These are phyloP conservation scores for Pythium oligandrum DNA, from an alignment of 352 stramenopile genomes.

Conservation along the genomic window DNA sequence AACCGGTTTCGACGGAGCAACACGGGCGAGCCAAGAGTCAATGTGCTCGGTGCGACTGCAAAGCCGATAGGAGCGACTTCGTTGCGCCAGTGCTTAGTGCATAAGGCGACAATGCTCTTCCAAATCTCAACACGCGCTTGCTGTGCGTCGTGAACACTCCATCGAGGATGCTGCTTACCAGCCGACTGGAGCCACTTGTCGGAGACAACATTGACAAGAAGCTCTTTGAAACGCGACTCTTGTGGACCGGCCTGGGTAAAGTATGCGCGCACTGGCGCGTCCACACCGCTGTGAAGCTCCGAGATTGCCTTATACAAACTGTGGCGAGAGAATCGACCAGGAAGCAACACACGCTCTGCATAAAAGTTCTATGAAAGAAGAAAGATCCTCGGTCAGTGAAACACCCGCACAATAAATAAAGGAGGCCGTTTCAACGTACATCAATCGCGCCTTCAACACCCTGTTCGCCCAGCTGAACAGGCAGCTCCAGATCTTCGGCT, in stretches of 20 bases:
- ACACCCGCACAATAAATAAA: not conserved
- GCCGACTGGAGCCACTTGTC: slow-evolving; percentile 28
- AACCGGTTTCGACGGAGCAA: slow-evolving; percentile 65
- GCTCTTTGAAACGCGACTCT: slow-evolving; percentile 60
- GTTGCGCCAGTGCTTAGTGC: slow-evolving; percentile 63
- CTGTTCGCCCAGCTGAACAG: slow-evolving; percentile 51
- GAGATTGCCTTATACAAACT: slow-evolving; percentile 57
- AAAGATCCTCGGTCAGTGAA: not conserved
- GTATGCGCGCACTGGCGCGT: slow-evolving; percentile 21
- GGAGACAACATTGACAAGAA: slow-evolving; percentile 47
- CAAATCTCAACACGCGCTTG: slow-evolving; percentile 41
- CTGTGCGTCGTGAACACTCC: slow-evolving; percentile 8
- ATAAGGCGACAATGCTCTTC: slow-evolving; percentile 62
- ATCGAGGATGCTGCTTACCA: not conserved
- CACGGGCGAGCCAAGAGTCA: slow-evolving; percentile 51
- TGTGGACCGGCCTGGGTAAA: slow-evolving; percentile 31
- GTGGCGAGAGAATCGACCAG: slow-evolving; percentile 59
- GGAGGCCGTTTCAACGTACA: slow-evolving; percentile 12
- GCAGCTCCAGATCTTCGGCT: slow-evolving; percentile 45
- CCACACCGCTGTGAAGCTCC: slow-evolving; percentile 34
- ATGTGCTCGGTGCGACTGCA: slow-evolving; percentile 32
- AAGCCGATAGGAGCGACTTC: slow-evolving; percentile 73
- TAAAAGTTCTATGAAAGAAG: slow-evolving; percentile 41
- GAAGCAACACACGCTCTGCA: slow-evolving; percentile 46
- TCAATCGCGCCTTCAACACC: slow-evolving; percentile 34